Evolutionary conservation across 495 filamentous ascomycete genomes (phyloP), one percentile per base, ranked within the genome.

Genomic region (Peziza echinospora): DNA sequence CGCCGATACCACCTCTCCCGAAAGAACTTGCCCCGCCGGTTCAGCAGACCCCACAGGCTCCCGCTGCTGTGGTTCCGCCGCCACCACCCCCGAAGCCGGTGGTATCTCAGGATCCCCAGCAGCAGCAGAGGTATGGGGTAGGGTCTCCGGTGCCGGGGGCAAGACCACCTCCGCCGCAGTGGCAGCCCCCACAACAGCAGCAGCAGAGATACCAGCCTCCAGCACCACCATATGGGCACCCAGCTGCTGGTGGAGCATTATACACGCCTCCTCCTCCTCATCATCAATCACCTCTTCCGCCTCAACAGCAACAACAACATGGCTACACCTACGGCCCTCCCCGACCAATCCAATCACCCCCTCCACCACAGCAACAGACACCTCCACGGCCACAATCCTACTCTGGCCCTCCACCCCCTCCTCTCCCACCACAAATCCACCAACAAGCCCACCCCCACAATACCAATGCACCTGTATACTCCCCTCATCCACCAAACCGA

Each of bases 1-100:
- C 65, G 1, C 64, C 64, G 21, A 55, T 65, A 41, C 63, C 66
- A 13, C 64, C 65, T 5, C 56, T 63, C 24, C 57, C 57, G 2
- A 56, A 46, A 28, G 56, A 56, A 45, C 41, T 59, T 49, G 42
- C 48, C 5, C 46, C 44, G 30, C 34, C 26, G 49, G 44, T 25
- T 48, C 47, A 21, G 41, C 34, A 8, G 46, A 43, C 26, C 25
- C 46, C 37, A 41, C 46, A 30, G 37, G 26, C n/a, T 24, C 24
- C 17, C 41, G 16, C 23, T 49, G 24, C 5, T 22, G 24, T 5
- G 24, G 24, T 43, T 42, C 41, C 50, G 23, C 47, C 44, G 22
- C 52, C 41, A 25, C 45, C 49, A 43, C 41, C 44, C 40, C 52
- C 52, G 10, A 43, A 43, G 22, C 41, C 41, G 21, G 41, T 13